These are phyloP conservation scores for Colletotrichum musae DNA, from an alignment of 2,329 filamentous ascomycete species.

Conservation along the genomic window DNA sequence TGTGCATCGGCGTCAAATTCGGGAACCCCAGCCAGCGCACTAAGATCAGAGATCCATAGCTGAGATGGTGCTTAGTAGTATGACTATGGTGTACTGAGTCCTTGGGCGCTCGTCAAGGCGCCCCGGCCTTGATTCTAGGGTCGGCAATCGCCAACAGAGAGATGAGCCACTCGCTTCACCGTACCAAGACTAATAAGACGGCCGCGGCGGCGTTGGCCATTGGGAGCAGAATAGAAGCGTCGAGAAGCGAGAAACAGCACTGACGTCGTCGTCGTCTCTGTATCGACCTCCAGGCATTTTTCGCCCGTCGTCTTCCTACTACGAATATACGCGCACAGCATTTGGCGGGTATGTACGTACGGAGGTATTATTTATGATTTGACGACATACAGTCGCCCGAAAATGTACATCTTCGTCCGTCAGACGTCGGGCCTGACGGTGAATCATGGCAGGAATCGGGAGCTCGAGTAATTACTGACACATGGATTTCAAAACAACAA, in stretches of 20 bases:
- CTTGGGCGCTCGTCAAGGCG: slow-evolving; percentile 16
- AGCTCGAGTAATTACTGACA: too few relatives aligned
- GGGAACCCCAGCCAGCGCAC: slow-evolving; percentile 36
- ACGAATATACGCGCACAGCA: too few relatives aligned
- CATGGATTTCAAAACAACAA: slow-evolving; percentile 1
- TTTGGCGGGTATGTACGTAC: too few relatives aligned
- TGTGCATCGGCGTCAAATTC: slow-evolving; percentile 34
- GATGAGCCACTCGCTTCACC: slow-evolving; percentile 18
- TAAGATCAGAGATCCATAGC: slow-evolving; percentile 37
- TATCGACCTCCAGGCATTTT: background rate
- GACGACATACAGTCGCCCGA: too few relatives aligned
- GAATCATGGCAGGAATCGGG: background rate
- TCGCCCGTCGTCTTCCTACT: too few relatives aligned
- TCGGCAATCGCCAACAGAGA: slow-evolving; percentile 34
- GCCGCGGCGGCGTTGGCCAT: slow-evolving; percentile 17
- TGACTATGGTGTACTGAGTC: slow-evolving; percentile 1
- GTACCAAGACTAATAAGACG: slow-evolving; percentile 4
- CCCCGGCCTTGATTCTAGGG: slow-evolving; percentile 24
- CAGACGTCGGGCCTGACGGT: too few relatives aligned
- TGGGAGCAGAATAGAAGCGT: slow-evolving; percentile 32
- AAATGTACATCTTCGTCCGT: too few relatives aligned
- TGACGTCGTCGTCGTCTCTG: background rate
- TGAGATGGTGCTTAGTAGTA: slow-evolving; percentile 5
- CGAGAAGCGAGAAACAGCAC: slow-evolving; percentile 29
- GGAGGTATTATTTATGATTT: too few relatives aligned